Evolutionary conservation across 1,139 yeast genomes (phyloP).

Genomic region (Meyerozyma guilliermondii): DNA sequence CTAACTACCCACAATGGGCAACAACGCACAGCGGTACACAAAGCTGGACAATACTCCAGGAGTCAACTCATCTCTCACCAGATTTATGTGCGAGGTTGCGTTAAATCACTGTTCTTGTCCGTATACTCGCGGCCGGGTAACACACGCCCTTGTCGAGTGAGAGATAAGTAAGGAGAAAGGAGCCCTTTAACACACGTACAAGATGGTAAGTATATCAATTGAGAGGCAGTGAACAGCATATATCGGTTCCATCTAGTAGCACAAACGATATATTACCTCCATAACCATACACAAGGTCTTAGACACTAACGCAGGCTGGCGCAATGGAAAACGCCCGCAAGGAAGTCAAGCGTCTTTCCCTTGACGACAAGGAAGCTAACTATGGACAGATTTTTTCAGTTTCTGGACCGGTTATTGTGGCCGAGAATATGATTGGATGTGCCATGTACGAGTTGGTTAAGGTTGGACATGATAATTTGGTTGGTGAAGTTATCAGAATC

Average conservation of each 20-base stretch:
- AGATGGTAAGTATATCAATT: constrained; percentile 1
- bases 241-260: no score
- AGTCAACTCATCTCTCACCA: no score
- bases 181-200: not conserved
- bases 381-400: constrained; percentile 90
- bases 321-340: constrained; percentile 96
- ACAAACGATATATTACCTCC: no score
- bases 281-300: no score
- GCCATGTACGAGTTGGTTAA: constrained; percentile 98
- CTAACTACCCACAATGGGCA: no score
- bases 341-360: constrained; percentile 78
- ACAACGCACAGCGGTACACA: no score
- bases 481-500: constrained; percentile 97
- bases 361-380: constrained; percentile 76
- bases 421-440: constrained; percentile 98
- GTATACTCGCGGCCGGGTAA: constrained; percentile 1
- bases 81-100: not conserved
- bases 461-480: constrained; percentile 95
- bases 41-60: no score
- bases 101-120: not conserved
- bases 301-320: constrained; percentile 60
- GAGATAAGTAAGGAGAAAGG: constrained; percentile 1
- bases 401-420: constrained; percentile 95
- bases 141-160: constrained; percentile 1
- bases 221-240: not conserved